A percentile compares a stretch with the other conserved stretches of the same genome.
Conservation (phyloP, 805 yeast species). For the Kregervanrija pseudodelftensis region DNA sequence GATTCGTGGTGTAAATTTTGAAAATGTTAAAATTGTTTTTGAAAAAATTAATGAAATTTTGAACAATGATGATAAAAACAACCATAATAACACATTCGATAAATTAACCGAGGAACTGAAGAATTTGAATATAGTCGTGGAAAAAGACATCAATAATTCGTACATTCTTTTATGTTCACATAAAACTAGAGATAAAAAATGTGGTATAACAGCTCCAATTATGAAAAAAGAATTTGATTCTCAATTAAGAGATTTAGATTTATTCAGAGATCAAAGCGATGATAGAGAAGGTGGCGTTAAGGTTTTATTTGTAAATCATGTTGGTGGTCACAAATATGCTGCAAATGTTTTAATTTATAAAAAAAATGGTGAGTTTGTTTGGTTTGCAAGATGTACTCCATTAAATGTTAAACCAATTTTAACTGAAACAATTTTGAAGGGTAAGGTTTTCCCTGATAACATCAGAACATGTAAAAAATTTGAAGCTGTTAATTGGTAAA, state of each 20-base stretch:
- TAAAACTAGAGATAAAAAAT: constrained; percentile 81
- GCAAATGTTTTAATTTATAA: constrained; percentile 81
- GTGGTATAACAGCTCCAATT: constrained; percentile 91
- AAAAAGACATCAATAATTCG: constrained; percentile 33
- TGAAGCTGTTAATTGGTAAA: constrained; percentile 46
- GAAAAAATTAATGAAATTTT: constrained; percentile 37
- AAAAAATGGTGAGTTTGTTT: constrained; percentile 66
- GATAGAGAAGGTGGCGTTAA: constrained; percentile 66
- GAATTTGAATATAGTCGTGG: constrained; percentile 27
- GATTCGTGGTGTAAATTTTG: constrained; percentile 43
- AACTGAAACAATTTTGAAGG: constrained; percentile 65
- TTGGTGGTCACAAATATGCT: constrained; percentile 94
- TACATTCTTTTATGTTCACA: constrained; percentile 82
- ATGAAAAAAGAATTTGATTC: constrained; percentile 73
- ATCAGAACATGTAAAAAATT: constrained; percentile 55
- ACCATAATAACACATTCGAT: constrained; percentile 13
- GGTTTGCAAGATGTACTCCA: constrained; percentile 87
- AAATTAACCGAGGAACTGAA: constrained; percentile 7
- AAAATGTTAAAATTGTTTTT: constrained; percentile 38
- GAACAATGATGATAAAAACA: constrained; percentile 14
- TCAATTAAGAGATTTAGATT: constrained; percentile 61
- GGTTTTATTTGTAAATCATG: constrained; percentile 71
- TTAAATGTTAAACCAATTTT: constrained; percentile 64
- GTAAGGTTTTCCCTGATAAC: constrained; percentile 62
- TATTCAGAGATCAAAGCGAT: constrained; percentile 73